Conservation (phyloP, 73 alveolate species). For the Paramecium pentaurelia region DNA sequence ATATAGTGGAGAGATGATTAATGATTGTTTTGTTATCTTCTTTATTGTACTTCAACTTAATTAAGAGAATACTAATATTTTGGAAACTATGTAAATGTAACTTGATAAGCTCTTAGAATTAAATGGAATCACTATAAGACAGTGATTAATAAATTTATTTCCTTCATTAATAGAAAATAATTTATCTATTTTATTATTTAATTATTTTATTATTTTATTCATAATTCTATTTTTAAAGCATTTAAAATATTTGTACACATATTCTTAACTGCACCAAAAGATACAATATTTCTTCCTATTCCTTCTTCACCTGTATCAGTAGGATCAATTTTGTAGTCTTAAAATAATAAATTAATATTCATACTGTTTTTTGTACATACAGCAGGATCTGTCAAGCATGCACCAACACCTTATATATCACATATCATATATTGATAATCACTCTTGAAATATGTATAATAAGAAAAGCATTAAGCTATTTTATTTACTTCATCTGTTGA, state of each 20-base stretch:
- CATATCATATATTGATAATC: not conserved
- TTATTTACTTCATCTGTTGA: not conserved
- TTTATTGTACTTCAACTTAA: not conserved
- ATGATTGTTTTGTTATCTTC: not conserved
- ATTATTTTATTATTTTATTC: not conserved
- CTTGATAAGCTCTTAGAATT: not conserved
- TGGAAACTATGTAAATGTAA: not conserved
- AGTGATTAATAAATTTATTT: not conserved
- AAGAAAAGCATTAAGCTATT: not conserved
- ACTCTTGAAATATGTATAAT: not conserved
- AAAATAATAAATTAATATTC: not conserved
- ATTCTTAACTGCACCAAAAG: not conserved
- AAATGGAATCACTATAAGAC: not conserved
- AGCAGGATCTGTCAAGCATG: not conserved
- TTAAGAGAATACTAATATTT: not conserved
- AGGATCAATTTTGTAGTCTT: not conserved
- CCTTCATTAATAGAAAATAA: not conserved
- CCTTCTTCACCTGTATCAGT: slow-evolving; percentile 22
- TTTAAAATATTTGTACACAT: not conserved
- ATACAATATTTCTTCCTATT: not conserved
- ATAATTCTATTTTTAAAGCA: not conserved
- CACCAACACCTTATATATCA: not conserved
- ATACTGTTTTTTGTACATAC: not conserved
- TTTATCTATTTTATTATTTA: not conserved
- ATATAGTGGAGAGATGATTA: not conserved